Conservation (phyloP, 2,329 filamentous ascomycete species). For the Berkeleyomyces basicola region DNA sequence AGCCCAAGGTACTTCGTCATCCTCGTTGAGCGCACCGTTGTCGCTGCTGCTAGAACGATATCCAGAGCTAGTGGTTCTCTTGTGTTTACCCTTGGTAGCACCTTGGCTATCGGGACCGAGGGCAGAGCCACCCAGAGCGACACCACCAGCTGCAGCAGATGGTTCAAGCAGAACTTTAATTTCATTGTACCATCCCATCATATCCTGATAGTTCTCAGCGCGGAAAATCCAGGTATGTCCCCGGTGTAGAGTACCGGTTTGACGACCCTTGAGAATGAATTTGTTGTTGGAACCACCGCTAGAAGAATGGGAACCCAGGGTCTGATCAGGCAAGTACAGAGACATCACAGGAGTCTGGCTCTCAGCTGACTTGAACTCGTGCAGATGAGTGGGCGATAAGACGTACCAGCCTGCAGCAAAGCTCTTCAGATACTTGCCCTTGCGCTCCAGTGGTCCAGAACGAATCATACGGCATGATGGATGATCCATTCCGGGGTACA, state of each 20-base stretch:
- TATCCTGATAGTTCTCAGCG: conserved; percentile 67
- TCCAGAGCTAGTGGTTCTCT: background rate
- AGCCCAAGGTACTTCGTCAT: conserved; percentile 30
- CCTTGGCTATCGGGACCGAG: background rate
- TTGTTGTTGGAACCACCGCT: conserved; percentile 80
- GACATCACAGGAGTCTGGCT: conserved; percentile 90
- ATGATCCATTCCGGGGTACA: conserved; percentile 82
- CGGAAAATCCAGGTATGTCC: conserved; percentile 58
- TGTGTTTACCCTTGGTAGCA: background rate
- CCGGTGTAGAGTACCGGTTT: conserved; percentile 83
- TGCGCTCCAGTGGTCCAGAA: conserved; percentile 82
- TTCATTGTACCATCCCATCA: conserved; percentile 93
- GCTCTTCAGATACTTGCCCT: conserved; percentile 97
- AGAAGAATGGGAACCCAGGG: conserved; percentile 78
- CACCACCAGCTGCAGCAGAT: background rate
- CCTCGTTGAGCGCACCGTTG: conserved; percentile 56
- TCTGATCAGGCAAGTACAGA: conserved; percentile 84
- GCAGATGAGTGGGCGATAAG: conserved; percentile 84
- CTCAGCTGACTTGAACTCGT: conserved; percentile 98
- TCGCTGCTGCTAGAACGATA: conserved; percentile 47
- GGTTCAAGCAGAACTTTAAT: conserved; percentile 71
- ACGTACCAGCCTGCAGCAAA: conserved; percentile 97
- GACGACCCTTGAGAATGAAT: conserved; percentile 91
- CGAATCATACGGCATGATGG: conserved; percentile 68
- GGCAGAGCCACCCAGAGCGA: background rate